Conservation (phyloP, 2,329 filamentous ascomycete genomes). For the Aspergillus pseudoglaucus region DNA sequence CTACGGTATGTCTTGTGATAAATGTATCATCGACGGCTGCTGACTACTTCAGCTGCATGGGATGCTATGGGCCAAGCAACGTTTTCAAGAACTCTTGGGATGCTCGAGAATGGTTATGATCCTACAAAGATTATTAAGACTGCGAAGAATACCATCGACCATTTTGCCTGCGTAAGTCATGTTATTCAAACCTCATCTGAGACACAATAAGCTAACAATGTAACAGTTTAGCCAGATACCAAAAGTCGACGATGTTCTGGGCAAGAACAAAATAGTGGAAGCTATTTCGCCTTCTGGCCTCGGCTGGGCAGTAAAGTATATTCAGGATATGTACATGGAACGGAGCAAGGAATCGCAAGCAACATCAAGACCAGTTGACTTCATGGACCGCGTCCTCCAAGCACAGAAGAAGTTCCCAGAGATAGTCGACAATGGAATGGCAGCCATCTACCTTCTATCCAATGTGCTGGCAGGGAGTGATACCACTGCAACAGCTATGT, state of each 20-base stretch:
- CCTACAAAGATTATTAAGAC: slow-evolving; percentile 11
- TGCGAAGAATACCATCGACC: slow-evolving; percentile 13
- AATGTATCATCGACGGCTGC: neutral
- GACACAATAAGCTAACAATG: neutral
- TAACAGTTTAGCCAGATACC: neutral
- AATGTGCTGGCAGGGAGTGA: slow-evolving; percentile 28
- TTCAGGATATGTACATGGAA: neutral
- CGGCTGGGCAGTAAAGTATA: neutral
- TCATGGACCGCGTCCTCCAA: slow-evolving; percentile 14
- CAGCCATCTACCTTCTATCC: slow-evolving; percentile 14
- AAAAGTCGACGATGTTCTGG: neutral
- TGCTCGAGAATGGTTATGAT: slow-evolving; percentile 16
- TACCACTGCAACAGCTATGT: slow-evolving; percentile 28
- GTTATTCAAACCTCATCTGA: neutral
- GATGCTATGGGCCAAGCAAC: slow-evolving; percentile 15
- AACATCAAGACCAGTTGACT: slow-evolving; percentile 5
- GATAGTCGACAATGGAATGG: slow-evolving; percentile 8
- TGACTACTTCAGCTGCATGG: slow-evolving; percentile 9
- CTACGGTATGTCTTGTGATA: slow-evolving; percentile 8
- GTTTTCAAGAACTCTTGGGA: slow-evolving; percentile 18
- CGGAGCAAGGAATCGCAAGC: neutral
- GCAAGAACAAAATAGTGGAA: neutral
- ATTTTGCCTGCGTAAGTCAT: slow-evolving; percentile 10
- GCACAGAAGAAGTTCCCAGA: slow-evolving; percentile 12
- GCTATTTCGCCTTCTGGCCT: neutral